A percentile compares a stretch with the other conserved stretches of the same genome.
Evolutionary conservation across 306 rosid genomes (phyloP).

Genomic region (Coriaria nepalensis): DNA sequence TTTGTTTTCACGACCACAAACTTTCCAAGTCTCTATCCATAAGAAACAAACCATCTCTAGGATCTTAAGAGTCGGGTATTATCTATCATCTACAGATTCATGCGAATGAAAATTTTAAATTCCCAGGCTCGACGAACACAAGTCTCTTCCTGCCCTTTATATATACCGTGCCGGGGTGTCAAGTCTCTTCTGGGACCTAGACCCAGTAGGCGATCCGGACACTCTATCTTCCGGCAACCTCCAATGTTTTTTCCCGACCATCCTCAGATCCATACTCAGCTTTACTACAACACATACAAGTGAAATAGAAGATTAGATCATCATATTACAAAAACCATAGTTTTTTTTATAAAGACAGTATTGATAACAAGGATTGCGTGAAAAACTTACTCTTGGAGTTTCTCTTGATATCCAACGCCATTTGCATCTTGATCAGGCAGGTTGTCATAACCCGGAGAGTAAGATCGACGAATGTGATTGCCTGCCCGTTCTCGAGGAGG

Average conservation of each 20-base stretch:
- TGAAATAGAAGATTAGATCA: not conserved
- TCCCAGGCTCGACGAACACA: too few species aligned
- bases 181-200: slow-evolving; percentile 35
- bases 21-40: too few species aligned
- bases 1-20: too few species aligned
- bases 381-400: slow-evolving; percentile 15
- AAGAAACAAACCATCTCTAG: too few species aligned
- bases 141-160: slow-evolving; percentile 19
- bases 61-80: too few species aligned
- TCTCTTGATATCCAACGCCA: slow-evolving; percentile 52
- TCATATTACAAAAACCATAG: not conserved
- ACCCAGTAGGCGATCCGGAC: slow-evolving; percentile 77
- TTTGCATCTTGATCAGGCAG: slow-evolving; percentile 33
- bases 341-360: not conserved
- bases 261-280: slow-evolving; percentile 46
- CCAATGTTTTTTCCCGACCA: slow-evolving; percentile 51
- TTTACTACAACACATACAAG: slow-evolving; percentile 32
- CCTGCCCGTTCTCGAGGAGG: slow-evolving; percentile 48
- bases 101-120: too few species aligned
- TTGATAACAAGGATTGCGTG: too few species aligned
- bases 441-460: slow-evolving; percentile 65
- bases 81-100: too few species aligned
- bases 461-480: slow-evolving; percentile 51
- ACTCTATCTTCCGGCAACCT: slow-evolving; percentile 41
- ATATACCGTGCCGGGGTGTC: slow-evolving; percentile 57